These are phyloP conservation scores for Ogataea hybrid DNA, from an alignment of 1,139 yeast species.

Conservation along the genomic window DNA sequence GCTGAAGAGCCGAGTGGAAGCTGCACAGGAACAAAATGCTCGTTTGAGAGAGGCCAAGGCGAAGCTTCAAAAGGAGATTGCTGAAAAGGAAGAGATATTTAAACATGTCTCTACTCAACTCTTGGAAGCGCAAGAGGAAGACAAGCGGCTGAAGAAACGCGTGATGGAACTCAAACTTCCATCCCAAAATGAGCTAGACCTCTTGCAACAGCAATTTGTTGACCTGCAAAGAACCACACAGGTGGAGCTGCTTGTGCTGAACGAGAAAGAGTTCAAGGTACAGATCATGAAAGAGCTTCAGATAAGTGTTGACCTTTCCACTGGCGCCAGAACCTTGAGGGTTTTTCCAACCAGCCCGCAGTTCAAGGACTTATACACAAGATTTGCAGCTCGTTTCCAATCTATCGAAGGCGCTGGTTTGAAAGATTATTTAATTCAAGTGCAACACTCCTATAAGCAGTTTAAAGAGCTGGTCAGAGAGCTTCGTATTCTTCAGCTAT, in stretches of 20 bases:
- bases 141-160: constrained; percentile 4
- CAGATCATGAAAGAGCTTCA: constrained; percentile 7
- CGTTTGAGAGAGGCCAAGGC: constrained; percentile 3
- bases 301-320: constrained; percentile 10
- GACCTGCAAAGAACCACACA: constrained; percentile 8
- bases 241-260: constrained; percentile 11
- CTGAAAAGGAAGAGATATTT: not conserved
- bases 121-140: not conserved
- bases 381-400: not conserved
- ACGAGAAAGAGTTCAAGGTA: constrained; percentile 5
- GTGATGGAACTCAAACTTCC: constrained; percentile 15
- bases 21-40: not conserved
- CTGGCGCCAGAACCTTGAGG: constrained; percentile 1
- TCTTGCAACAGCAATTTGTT: constrained; percentile 9
- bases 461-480: constrained; percentile 14
- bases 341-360: not conserved
- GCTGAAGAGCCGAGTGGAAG: constrained; percentile 8
- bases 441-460: constrained; percentile 1
- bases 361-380: constrained; percentile 6
- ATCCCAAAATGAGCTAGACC: constrained; percentile 13
- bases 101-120: not conserved
- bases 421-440: constrained; percentile 9
- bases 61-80: not conserved
- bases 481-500: constrained; percentile 11
- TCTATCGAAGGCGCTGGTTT: not conserved